Evolutionary conservation across 495 filamentous ascomycete genomes (phyloP).

Genomic region (Penicillium macrosclerotiorum): DNA sequence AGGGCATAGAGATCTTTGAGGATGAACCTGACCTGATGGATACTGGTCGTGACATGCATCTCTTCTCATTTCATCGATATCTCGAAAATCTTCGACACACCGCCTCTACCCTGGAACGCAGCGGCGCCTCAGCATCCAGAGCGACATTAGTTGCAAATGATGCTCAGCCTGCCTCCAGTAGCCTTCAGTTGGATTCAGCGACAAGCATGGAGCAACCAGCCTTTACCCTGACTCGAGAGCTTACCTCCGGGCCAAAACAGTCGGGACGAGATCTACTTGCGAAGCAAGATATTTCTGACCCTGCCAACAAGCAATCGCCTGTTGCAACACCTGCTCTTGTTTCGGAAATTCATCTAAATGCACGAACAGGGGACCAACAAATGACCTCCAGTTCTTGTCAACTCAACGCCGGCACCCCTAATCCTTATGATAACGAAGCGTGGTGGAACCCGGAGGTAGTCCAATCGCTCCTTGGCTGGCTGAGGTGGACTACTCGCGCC

Average conservation of each 20-base stretch:
- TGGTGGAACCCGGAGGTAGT: constrained; percentile 19
- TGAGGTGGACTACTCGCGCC: constrained; percentile 25
- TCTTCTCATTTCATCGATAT: constrained; percentile 35
- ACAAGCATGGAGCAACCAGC: not conserved
- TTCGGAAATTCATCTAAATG: constrained; percentile 42
- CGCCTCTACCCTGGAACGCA: constrained; percentile 17
- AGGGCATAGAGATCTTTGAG: constrained; percentile 37
- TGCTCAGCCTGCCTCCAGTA: constrained; percentile 7
- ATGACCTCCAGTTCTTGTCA: not conserved
- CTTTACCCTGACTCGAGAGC: constrained; percentile 30
- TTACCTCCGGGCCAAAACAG: constrained; percentile 29
- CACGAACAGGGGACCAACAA: constrained; percentile 25
- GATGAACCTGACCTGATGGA: constrained; percentile 32
- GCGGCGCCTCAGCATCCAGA: not conserved
- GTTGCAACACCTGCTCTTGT: constrained; percentile 40
- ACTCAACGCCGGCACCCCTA: not conserved
- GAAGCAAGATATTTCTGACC: constrained; percentile 7
- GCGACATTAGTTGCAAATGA: constrained; percentile 10
- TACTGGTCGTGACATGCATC: constrained; percentile 23
- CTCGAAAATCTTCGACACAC: constrained; percentile 28
- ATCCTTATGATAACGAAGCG: not conserved
- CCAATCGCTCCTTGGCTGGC: constrained; percentile 39
- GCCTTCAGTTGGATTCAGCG: not conserved
- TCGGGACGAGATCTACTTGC: constrained; percentile 32
- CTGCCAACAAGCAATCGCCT: constrained; percentile 6